These are phyloP conservation scores for Penicillium atrosanguineum DNA, from an alignment of 495 filamentous ascomycete genomes.

Conservation along the genomic window DNA sequence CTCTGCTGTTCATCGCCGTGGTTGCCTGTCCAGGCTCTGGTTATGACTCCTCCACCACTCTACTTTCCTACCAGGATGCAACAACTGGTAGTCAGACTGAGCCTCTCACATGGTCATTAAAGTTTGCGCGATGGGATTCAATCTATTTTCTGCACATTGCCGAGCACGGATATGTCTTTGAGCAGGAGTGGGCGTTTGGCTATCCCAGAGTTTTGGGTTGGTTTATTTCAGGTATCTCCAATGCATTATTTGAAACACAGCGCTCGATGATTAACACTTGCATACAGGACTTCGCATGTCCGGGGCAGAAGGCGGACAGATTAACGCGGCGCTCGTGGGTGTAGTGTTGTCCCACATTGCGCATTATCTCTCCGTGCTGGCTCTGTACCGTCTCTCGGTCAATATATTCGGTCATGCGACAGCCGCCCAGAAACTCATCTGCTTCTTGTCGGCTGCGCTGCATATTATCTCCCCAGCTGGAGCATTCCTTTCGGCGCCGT, in stretches of 20 bases:
- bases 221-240: constrained; percentile 45
- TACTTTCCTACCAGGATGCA: constrained; percentile 44
- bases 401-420: constrained; percentile 33
- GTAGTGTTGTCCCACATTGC: constrained; percentile 63
- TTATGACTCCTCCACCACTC: constrained; percentile 84
- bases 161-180: constrained; percentile 72
- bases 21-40: constrained; percentile 64
- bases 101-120: constrained; percentile 33
- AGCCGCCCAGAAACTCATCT: constrained; percentile 39
- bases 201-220: constrained; percentile 53
- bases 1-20: constrained; percentile 63
- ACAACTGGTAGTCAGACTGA: constrained; percentile 10
- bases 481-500: constrained; percentile 85
- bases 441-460: constrained; percentile 65
- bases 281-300: constrained; percentile 24
- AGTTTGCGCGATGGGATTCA: constrained; percentile 85
- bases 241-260: neutral
- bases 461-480: constrained; percentile 86
- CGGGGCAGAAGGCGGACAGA: constrained; percentile 22
- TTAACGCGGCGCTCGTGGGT: constrained; percentile 47
- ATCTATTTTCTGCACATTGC: constrained; percentile 78
- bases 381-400: constrained; percentile 58
- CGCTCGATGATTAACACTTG: constrained; percentile 2
- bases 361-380: constrained; percentile 73
- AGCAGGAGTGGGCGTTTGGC: constrained; percentile 97